These are phyloP conservation scores for Nothophytophthora sp. DNA, from an alignment of 352 stramenopile genomes.

Conservation along the genomic window DNA sequence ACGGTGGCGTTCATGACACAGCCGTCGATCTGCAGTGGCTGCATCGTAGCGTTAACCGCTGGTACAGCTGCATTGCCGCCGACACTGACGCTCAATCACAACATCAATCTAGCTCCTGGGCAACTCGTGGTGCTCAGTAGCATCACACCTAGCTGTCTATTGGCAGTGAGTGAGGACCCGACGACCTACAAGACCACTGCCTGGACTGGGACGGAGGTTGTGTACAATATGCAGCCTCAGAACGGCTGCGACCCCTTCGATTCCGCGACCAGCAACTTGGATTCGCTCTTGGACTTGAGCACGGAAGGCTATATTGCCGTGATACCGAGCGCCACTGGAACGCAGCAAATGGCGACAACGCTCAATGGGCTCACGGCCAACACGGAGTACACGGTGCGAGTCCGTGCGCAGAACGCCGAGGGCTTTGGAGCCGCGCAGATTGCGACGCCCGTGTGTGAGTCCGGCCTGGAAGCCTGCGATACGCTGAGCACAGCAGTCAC, in stretches of 20 bases:
- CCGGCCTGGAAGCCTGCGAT: conserved; percentile 80
- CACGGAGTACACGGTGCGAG: conserved; percentile 72
- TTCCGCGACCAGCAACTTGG: conserved; percentile 26
- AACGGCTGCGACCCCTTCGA: conserved; percentile 77
- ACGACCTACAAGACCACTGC: conserved; percentile 26
- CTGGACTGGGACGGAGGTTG: conserved; percentile 35
- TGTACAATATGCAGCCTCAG: conserved; percentile 37
- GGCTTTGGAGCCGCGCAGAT: conserved; percentile 58
- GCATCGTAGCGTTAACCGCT: conserved; percentile 38
- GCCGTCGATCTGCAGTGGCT: conserved; percentile 46
- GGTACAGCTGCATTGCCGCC: conserved; percentile 14
- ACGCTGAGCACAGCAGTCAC: conserved; percentile 33
- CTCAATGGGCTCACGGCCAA: conserved; percentile 46
- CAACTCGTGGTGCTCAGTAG: conserved; percentile 52
- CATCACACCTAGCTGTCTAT: conserved; percentile 44
- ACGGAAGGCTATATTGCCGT: conserved; percentile 49
- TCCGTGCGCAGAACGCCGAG: conserved; percentile 87
- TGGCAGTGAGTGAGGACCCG: conserved; percentile 35
- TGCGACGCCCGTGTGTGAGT: conserved; percentile 88
- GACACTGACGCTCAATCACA: conserved; percentile 35
- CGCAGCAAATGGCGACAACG: conserved; percentile 2
- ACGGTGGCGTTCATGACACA: conserved; percentile 44
- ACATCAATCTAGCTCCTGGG: conserved; percentile 31
- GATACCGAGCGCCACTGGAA: not conserved
- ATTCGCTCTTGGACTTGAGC: conserved; percentile 42